Conservation (phyloP, 768 basidiomycete genomes). For the Cystobasidiopsis lactophilus region DNA sequence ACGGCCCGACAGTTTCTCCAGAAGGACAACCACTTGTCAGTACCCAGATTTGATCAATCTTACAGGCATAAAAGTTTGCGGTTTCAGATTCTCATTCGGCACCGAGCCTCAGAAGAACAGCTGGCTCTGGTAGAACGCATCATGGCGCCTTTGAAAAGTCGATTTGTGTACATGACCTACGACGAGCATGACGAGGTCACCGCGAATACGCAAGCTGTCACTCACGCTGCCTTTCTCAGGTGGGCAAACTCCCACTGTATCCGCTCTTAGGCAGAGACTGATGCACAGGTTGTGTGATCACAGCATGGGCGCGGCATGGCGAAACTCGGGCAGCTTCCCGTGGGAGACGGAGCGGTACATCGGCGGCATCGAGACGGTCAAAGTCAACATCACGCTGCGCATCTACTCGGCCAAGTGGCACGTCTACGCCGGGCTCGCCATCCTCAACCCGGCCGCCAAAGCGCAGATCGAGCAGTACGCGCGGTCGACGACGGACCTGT, state of each 20-base stretch:
- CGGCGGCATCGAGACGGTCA: conserved; percentile 90
- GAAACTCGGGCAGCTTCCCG: conserved; percentile 49
- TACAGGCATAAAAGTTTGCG: background rate
- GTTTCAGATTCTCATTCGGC: conserved; percentile 60
- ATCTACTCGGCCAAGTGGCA: conserved; percentile 98
- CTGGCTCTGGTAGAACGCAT: conserved; percentile 60
- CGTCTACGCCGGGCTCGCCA: conserved; percentile 95
- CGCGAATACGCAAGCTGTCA: conserved; percentile 94
- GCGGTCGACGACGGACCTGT: conserved; percentile 60
- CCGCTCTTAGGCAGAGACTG: too few species aligned
- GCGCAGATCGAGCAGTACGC: conserved; percentile 81
- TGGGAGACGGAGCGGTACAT: conserved; percentile 89
- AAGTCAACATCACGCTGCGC: conserved; percentile 85
- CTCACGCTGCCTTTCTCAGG: conserved; percentile 93
- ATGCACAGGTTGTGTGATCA: background rate
- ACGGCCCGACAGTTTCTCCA: conserved; percentile 74
- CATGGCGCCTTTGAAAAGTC: conserved; percentile 52
- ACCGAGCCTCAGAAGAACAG: conserved; percentile 53
- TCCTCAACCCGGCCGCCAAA: conserved; percentile 76
- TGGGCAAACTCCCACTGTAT: conserved; percentile 22
- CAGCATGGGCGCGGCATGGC: conserved; percentile 98
- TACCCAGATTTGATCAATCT: background rate
- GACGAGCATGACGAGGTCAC: conserved; percentile 91
- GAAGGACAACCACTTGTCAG: conserved; percentile 72
- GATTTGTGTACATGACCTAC: conserved; percentile 82